Evolutionary conservation across 306 rosid genomes (phyloP), one percentile per base, ranked within the genome.

Genomic region (Sindora glabra): DNA sequence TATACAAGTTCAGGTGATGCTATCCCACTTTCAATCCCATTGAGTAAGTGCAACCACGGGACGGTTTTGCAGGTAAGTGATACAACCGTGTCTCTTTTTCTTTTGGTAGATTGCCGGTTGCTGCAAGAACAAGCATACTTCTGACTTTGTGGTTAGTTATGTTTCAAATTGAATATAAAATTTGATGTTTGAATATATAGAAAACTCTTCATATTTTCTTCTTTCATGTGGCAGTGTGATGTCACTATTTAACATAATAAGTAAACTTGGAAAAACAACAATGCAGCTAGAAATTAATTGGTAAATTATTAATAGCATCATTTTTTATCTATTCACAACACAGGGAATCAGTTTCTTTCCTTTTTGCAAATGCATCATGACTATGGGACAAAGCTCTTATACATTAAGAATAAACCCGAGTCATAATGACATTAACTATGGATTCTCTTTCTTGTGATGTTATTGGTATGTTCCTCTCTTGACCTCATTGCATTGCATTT

Each of bases 51-150:
- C 71, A 53, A 67, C 53, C 73, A 78, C 56, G 81, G 80, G 63
- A 75, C 84, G 17, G 44, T 75, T 55, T 78, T 84, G 65, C 64
- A 77, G 18, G 87, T 81, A 49, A 84, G 86, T 77, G 22, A 40
- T 30, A 39, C 50, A 51, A 57, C 34, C 30, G 56, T 44, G 51
- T 30, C 51, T 60, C 24, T 44, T 6, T 71, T 29, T 34, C 12
- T 5, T 55, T 54, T 56, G 47, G 33, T 1, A 58, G 12, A 6
- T 76, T 55, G 12, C 12, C 25, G 34, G 50, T 24, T 36, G 44
- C 42, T 26, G 54, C 56, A 51, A 58, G 53, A 26, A 30, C 33
- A 63, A 3, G 11, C 29, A 51, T 44, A 11, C 48, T 17, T 51
- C 22, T 39, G 49, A 47, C 34, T 71, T 57, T 42, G 16, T 63